Evolutionary conservation across 2,329 filamentous ascomycete genomes (phyloP).

Genomic region (Beauveria pseudobassiana): DNA sequence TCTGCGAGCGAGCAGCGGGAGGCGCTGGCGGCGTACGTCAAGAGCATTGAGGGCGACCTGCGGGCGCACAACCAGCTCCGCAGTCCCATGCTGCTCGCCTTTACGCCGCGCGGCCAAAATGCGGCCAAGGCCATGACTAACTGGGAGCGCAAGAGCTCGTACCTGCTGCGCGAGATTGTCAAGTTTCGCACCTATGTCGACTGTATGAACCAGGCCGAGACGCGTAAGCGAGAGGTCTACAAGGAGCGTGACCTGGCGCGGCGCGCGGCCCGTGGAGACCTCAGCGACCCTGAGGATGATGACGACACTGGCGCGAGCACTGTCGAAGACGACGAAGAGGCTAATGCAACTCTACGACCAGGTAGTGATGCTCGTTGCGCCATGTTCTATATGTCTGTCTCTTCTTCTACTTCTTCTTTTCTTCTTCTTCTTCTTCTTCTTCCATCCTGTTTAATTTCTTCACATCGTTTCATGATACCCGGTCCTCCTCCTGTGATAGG

Average conservation of each 20-base stretch:
- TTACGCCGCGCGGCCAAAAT: slow-evolving; percentile 77
- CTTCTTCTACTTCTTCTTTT: not conserved
- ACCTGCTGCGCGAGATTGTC: slow-evolving; percentile 86
- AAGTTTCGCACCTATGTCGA: slow-evolving; percentile 97
- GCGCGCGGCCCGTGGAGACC: slow-evolving; percentile 40
- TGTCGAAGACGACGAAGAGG: slow-evolving; percentile 23
- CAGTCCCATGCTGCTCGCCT: slow-evolving; percentile 80
- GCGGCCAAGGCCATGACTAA: slow-evolving; percentile 81
- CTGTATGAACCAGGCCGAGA: slow-evolving; percentile 63
- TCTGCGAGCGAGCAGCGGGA: slow-evolving; percentile 72
- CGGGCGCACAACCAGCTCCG: slow-evolving; percentile 82
- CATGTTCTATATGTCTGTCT: not conserved
- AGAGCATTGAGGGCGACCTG: slow-evolving; percentile 77
- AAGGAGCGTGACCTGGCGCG: slow-evolving; percentile 46
- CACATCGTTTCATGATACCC: not conserved
- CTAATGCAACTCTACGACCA: slow-evolving; percentile 28
- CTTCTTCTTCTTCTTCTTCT: not conserved
- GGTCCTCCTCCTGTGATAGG: not conserved
- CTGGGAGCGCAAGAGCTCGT: slow-evolving; percentile 93
- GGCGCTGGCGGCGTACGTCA: slow-evolving; percentile 70
- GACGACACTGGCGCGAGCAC: slow-evolving; percentile 24
- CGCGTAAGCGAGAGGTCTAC: slow-evolving; percentile 64
- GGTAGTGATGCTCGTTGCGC: not conserved
- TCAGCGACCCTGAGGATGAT: slow-evolving; percentile 28
- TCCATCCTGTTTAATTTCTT: not conserved